These are phyloP conservation scores for Scenedesmus sp. DNA, from an alignment of 163 green algal genomes.

Conservation along the genomic window DNA sequence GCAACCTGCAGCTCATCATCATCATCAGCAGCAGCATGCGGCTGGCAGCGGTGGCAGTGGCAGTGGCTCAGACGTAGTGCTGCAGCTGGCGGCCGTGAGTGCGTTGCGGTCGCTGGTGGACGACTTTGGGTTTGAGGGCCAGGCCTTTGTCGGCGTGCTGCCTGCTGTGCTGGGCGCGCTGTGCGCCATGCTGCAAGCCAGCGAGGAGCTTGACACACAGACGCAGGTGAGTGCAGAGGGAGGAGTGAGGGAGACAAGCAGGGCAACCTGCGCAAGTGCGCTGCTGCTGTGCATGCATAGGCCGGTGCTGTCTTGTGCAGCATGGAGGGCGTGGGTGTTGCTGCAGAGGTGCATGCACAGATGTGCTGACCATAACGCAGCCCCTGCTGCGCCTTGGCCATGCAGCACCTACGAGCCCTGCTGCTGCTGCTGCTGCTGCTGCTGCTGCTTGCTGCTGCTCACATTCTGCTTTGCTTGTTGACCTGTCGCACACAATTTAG, in stretches of 20 bases:
- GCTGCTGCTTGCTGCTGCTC: no score
- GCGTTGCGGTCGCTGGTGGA: constrained; percentile 78
- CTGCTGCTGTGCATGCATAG: not conserved
- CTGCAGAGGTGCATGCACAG: no score
- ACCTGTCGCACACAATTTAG: no score
- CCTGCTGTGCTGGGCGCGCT: constrained; percentile 66
- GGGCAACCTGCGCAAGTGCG: not conserved
- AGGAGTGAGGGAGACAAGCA: no score
- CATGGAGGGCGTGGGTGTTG: no score
- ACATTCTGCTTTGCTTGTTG: no score
- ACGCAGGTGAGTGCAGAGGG: constrained; percentile 76
- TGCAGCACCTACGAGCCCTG: no score
- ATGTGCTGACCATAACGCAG: no score
- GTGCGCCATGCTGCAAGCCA: constrained; percentile 59
- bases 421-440: no score
- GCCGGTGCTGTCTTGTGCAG: no score
- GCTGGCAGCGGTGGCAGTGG: not conserved
- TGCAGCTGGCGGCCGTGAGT: constrained; percentile 63
- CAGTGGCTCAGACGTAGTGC: not conserved
- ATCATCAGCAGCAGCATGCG: constrained; percentile 17
- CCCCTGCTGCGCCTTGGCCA: no score
- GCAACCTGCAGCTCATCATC: not conserved
- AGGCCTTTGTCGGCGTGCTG: constrained; percentile 68
- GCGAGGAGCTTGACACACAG: constrained; percentile 87
- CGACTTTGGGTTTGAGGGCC: constrained; percentile 78